These are phyloP conservation scores for Aspergillus sp. DNA, from an alignment of 2,329 filamentous ascomycete genomes.

Conservation along the genomic window DNA sequence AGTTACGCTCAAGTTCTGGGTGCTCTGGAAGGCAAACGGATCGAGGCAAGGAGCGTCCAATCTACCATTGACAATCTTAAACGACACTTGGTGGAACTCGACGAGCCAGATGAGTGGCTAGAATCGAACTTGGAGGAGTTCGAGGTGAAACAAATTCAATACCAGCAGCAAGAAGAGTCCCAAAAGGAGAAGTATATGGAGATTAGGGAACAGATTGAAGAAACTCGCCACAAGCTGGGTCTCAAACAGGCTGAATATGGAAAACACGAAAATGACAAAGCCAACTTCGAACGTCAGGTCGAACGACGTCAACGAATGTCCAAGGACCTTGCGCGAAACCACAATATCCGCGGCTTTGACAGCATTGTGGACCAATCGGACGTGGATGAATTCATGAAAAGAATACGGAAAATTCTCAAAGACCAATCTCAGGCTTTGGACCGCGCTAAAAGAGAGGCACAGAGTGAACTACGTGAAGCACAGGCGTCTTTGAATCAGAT, in stretches of 20 bases:
- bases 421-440: slow-evolving; percentile 82
- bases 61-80: slow-evolving; percentile 70
- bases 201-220: slow-evolving; percentile 55
- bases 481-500: slow-evolving; percentile 70
- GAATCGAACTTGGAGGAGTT: slow-evolving; percentile 73
- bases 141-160: slow-evolving; percentile 68
- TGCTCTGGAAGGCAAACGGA: slow-evolving; percentile 72
- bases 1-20: slow-evolving; percentile 73
- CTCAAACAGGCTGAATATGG: slow-evolving; percentile 55
- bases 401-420: slow-evolving; percentile 69
- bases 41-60: slow-evolving; percentile 69
- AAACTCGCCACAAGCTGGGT: slow-evolving; percentile 43
- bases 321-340: slow-evolving; percentile 71
- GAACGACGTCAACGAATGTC: slow-evolving; percentile 70
- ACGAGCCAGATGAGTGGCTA: slow-evolving; percentile 75
- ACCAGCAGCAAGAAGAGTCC: slow-evolving; percentile 62
- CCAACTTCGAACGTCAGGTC: slow-evolving; percentile 80
- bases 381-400: slow-evolving; percentile 74
- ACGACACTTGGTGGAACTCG: slow-evolving; percentile 71
- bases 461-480: slow-evolving; percentile 71
- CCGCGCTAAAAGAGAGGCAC: slow-evolving; percentile 69
- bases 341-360: slow-evolving; percentile 83
- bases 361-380: slow-evolving; percentile 71
- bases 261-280: slow-evolving; percentile 80
- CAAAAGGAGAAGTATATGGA: slow-evolving; percentile 66